A percentile compares a stretch with the other conserved stretches of the same genome.
Evolutionary conservation across 177 flowering plant genomes (phyloP).

Genomic region (Vitis hybrid): DNA sequence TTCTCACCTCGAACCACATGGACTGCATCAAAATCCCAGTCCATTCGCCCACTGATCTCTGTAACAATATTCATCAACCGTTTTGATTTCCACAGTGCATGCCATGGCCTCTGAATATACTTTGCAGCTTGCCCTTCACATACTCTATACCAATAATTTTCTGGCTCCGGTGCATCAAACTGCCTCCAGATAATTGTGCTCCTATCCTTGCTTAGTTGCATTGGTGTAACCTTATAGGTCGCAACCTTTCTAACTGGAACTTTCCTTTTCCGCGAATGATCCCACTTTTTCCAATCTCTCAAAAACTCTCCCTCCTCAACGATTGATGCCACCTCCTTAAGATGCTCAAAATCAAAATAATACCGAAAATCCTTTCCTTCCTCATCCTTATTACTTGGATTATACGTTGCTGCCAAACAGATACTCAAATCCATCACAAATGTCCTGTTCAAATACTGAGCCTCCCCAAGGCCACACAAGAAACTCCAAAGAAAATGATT

Average conservation of each 20-base stretch:
- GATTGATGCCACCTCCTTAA: slow-evolving; percentile 75
- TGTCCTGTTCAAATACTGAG: slow-evolving; percentile 82
- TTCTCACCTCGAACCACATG: slow-evolving; percentile 96
- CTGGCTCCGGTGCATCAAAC: slow-evolving; percentile 89
- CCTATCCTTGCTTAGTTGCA: slow-evolving; percentile 77
- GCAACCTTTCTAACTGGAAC: slow-evolving; percentile 63
- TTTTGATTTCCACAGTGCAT: slow-evolving; percentile 90
- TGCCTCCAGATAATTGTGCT: slow-evolving; percentile 86
- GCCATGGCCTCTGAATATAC: slow-evolving; percentile 90
- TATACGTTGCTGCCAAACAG: slow-evolving; percentile 69
- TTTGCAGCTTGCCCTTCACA: slow-evolving; percentile 90
- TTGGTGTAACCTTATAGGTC: slow-evolving; percentile 73
- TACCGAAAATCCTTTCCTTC: slow-evolving; percentile 94
- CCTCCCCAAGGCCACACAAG: slow-evolving; percentile 94
- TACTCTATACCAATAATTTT: slow-evolving; percentile 96
- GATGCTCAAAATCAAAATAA: slow-evolving; percentile 94
- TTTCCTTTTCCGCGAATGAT: slow-evolving; percentile 56
- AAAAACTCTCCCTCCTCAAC: slow-evolving; percentile 83
- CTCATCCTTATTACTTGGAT: slow-evolving; percentile 63
- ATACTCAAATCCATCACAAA: slow-evolving; percentile 91
- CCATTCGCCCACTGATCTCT: slow-evolving; percentile 81
- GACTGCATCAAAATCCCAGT: slow-evolving; percentile 97
- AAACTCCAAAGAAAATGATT: slow-evolving; percentile 93
- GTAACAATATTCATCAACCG: slow-evolving; percentile 91
- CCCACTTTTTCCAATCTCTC: slow-evolving; percentile 79